Evolutionary conservation across 331 rosid species (phyloP), one percentile per base, ranked within the genome.

Genomic region (Arachis monticola): DNA sequence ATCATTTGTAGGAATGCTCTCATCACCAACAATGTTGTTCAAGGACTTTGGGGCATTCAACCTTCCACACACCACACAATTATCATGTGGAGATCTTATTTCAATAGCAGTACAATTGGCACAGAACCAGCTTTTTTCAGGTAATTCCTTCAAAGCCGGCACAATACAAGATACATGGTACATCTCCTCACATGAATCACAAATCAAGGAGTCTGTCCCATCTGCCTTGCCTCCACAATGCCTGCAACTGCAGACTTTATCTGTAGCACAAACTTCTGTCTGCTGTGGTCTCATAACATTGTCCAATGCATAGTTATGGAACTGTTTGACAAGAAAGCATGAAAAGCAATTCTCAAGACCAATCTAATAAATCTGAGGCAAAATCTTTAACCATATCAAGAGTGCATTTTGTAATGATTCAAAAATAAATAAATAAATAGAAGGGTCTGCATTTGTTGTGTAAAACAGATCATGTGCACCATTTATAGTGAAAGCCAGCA

Each of bases 141-240:
- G 96, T 81, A 90, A 89, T 86, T 85, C 96, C 70, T 83, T 79
- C 56, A 92, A 85, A 44, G 96, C 90, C 67, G 98, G 99, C 81
- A 87, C 76, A 59, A 95, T 90, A 85, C 99, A 95, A 56, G 93
- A 87, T 53, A 92, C 74, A 64, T 92, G 99, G 85, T 87, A 95
- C 85, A 92, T 80, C 75, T 85, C 89, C 84, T 92, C 99, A 71
- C 98, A 92, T 66, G 99, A 90, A 89, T 95, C 99, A 73, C 99
- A 95, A 74, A 92, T 93, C 78, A 95, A 85, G 82, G 84, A 90
- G 81, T 87, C 85, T n/a, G 67, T 82, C 17, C 93, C 98, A 72
- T 88, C 86, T 83, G 90, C 90, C 77, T 69, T 80, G 53, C 77
- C 77, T 78, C 96, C 98, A 66, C 99, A 95, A 30, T 58, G 78